phyloP scores from a whole-genome alignment of 2,329 filamentous ascomycete genomes.

The Microthyrium microscopicum region DNA sequence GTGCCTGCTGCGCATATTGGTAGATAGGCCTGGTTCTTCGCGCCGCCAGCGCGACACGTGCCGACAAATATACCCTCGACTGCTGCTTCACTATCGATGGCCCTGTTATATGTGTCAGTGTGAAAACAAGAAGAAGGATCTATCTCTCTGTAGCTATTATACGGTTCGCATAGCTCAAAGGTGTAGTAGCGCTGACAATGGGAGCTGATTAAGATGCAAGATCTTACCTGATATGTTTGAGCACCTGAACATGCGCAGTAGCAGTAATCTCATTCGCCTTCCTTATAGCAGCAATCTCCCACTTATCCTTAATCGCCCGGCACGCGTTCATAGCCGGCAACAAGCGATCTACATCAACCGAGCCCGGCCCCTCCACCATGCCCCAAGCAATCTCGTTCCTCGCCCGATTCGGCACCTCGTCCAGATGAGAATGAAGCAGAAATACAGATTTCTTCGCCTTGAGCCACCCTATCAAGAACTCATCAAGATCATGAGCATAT shows the following conservation, averaged over 20 bases:
- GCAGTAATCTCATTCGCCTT: slow-evolving; percentile 69
- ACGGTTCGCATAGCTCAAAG: too few relatives aligned
- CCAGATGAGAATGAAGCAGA: slow-evolving; percentile 17
- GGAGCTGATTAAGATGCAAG: too few relatives aligned
- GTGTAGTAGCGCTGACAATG: too few relatives aligned
- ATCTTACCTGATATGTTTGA: slow-evolving; percentile 39
- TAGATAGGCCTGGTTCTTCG: slow-evolving; percentile 67
- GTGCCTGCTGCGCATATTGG: slow-evolving; percentile 72
- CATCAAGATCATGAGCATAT: slow-evolving; percentile 26
- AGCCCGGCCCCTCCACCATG: slow-evolving; percentile 37
- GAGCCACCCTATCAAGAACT: slow-evolving; percentile 17
- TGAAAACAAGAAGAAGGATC: slow-evolving; percentile 60
- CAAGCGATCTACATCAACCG: slow-evolving; percentile 52
- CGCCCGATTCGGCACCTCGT: background rate
- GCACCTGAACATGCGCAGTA: slow-evolving; percentile 56
- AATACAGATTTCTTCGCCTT: slow-evolving; percentile 16
- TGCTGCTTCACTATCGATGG: slow-evolving; percentile 60
- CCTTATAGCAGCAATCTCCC: slow-evolving; percentile 68
- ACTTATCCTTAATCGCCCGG: slow-evolving; percentile 66
- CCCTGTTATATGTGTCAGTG: slow-evolving; percentile 44
- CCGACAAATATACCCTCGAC: slow-evolving; percentile 64
- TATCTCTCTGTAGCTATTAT: too few relatives aligned
- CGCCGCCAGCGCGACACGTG: slow-evolving; percentile 54
- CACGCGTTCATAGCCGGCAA: slow-evolving; percentile 57
- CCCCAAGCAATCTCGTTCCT: background rate